Conservation (phyloP, 2,329 filamentous ascomycete genomes). For the Aaosphaeria pasadenensis region DNA sequence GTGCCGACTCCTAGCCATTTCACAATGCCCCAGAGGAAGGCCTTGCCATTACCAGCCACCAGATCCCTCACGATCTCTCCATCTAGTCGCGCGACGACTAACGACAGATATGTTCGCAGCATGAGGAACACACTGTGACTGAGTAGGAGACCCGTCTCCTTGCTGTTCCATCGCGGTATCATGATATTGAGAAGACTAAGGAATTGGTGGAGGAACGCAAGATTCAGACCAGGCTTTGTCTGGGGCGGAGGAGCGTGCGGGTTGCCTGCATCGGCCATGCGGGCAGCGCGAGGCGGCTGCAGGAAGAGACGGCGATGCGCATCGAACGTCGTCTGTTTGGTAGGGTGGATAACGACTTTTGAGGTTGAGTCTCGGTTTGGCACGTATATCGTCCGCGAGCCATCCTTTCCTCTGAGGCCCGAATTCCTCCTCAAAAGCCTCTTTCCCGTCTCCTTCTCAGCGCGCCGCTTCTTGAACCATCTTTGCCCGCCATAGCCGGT, state of each 20-base stretch:
- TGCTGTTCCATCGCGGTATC: constrained; percentile 92
- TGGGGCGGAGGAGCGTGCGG: constrained; percentile 77
- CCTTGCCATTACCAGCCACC: constrained; percentile 88
- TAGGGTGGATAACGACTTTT: constrained; percentile 87
- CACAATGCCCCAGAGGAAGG: constrained; percentile 81
- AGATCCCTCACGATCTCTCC: constrained; percentile 95
- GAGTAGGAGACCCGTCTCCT: constrained; percentile 85
- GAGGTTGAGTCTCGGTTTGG: constrained; percentile 84
- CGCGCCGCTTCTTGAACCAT: constrained; percentile 70
- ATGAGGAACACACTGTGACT: constrained; percentile 89
- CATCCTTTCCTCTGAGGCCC: constrained; percentile 89
- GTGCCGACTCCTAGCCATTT: constrained; percentile 97
- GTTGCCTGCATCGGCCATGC: constrained; percentile 63
- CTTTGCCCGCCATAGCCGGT: constrained; percentile 74
- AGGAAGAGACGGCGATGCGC: constrained; percentile 91
- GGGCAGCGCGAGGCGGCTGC: constrained; percentile 81
- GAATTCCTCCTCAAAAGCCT: constrained; percentile 88
- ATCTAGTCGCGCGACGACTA: constrained; percentile 88
- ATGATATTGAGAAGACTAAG: constrained; percentile 95
- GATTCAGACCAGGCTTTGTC: constrained; percentile 89
- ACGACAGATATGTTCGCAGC: constrained; percentile 87
- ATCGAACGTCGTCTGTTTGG: constrained; percentile 92
- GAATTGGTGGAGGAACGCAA: constrained; percentile 96
- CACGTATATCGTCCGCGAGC: constrained; percentile 90
- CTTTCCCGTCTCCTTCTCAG: constrained; percentile 78